These are phyloP conservation scores for Sporothrix brunneoviolacea DNA, from an alignment of 2,329 filamentous ascomycete genomes.

Conservation along the genomic window DNA sequence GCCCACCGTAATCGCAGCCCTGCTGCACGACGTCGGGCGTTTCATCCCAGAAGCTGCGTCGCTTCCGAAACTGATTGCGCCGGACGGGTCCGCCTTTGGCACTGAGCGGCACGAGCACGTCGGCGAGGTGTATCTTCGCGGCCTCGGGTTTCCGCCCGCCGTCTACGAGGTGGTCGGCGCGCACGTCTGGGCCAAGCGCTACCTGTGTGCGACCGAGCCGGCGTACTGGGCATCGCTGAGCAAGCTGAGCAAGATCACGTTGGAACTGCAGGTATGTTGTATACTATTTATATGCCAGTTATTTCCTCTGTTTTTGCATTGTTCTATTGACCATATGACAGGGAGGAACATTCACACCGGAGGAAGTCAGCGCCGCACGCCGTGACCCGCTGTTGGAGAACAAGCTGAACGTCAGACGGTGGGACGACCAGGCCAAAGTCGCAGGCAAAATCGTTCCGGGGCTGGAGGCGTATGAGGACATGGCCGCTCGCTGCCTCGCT, in stretches of 20 bases:
- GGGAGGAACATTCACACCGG: background rate
- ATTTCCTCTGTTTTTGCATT: no score
- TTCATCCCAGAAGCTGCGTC: conserved; percentile 4
- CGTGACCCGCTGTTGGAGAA: background rate
- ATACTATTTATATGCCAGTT: no score
- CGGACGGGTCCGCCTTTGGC: conserved; percentile 3
- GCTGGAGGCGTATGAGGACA: conserved; percentile 5
- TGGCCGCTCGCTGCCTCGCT: no score
- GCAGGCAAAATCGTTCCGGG: conserved; percentile 4
- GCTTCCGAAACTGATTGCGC: background rate
- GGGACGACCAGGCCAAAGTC: conserved; percentile 11
- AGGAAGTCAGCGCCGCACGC: background rate
- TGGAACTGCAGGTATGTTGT: conserved; percentile 10
- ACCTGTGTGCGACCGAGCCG: conserved; percentile 7
- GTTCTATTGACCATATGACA: no score
- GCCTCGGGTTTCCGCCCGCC: background rate
- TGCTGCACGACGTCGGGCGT: conserved; percentile 10
- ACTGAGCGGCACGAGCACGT: conserved; percentile 2
- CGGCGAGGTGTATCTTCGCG: conserved; percentile 4
- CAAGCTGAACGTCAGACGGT: conserved; percentile 7
- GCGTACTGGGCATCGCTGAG: conserved; percentile 4
- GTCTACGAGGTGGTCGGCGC: conserved; percentile 3
- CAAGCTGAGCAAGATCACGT: conserved; percentile 1
- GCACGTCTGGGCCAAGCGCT: conserved; percentile 12
- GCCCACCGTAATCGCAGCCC: conserved; percentile 3